Percentiles rank a stretch among this genome's conserved stretches.
Conservation (phyloP, 2,329 filamentous ascomycete species). For the Neocatenulostroma microsporum region DNA sequence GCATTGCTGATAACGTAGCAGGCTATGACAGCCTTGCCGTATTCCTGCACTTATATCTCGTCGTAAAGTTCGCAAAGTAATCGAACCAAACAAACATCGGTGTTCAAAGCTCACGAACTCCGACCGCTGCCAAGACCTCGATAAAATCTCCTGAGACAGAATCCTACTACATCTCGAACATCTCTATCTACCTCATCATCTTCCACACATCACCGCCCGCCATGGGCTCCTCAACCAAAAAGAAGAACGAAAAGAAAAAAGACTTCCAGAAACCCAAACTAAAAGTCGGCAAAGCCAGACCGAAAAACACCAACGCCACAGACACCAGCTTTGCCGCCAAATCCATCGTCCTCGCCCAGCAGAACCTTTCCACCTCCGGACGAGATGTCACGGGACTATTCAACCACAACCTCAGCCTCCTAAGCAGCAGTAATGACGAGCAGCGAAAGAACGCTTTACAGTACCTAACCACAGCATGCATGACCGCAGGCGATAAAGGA, state of each 20-base stretch:
- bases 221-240: conserved; percentile 76
- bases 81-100: too few species aligned
- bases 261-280: conserved; percentile 97
- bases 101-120: conserved; percentile 1
- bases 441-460: conserved; percentile 79
- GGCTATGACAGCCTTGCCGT: too few species aligned
- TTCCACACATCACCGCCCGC: conserved; percentile 3
- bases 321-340: conserved; percentile 92
- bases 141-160: conserved; percentile 2
- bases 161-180: neutral
- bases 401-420: conserved; percentile 74
- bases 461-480: conserved; percentile 67
- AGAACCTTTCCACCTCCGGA: conserved; percentile 66
- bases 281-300: conserved; percentile 84
- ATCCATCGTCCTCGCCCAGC: conserved; percentile 82
- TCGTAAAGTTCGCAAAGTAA: too few species aligned
- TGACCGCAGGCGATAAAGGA: conserved; percentile 45
- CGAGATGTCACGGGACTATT: conserved; percentile 69
- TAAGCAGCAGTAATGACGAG: conserved; percentile 73
- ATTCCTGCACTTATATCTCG: too few species aligned
- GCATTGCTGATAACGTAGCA: too few species aligned
- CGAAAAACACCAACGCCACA: conserved; percentile 85
- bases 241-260: conserved; percentile 94
- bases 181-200: too few species aligned
- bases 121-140: conserved; percentile 3